phyloP scores from a whole-genome alignment of 139 green algal species.

The Haematococcus lacustris region DNA sequence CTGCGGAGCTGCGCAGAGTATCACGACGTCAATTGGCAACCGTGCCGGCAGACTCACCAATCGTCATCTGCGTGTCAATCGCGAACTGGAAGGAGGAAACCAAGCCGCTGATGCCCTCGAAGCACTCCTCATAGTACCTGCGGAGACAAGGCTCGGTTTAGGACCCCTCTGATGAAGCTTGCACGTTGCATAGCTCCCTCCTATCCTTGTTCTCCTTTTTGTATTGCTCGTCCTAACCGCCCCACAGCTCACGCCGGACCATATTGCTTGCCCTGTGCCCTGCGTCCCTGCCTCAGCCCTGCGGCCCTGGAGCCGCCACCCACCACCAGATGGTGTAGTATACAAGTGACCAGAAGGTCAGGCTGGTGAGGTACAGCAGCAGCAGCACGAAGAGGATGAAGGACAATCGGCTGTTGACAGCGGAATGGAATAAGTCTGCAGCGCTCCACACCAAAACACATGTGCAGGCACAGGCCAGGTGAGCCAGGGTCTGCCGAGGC shows the following conservation, averaged over 20 bases:
- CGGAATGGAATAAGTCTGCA: conserved; percentile 64
- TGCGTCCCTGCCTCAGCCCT: not conserved
- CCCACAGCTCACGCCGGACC: not conserved
- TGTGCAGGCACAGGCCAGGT: not conserved
- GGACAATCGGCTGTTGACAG: conserved; percentile 40
- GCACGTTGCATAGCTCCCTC: not conserved
- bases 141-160: not conserved
- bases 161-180: not conserved
- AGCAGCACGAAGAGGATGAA: conserved; percentile 23
- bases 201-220: not conserved
- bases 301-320: not conserved
- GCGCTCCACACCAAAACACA: no score
- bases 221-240: not conserved
- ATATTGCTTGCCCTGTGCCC: not conserved
- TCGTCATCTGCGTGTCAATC: conserved; percentile 65
- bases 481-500: not conserved
- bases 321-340: conserved; percentile 40
- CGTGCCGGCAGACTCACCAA: conserved; percentile 56
- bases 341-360: conserved; percentile 15
- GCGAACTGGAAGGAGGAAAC: conserved; percentile 56
- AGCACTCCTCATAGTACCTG: conserved; percentile 31
- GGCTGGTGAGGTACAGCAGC: conserved; percentile 30
- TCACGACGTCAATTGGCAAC: no score
- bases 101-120: conserved; percentile 42
- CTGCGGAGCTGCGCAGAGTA: no score